A percentile compares a stretch with the other conserved stretches of the same genome.
These are phyloP conservation scores for Phylloporus sp. DNA, from an alignment of 768 basidiomycete genomes.

Conservation along the genomic window DNA sequence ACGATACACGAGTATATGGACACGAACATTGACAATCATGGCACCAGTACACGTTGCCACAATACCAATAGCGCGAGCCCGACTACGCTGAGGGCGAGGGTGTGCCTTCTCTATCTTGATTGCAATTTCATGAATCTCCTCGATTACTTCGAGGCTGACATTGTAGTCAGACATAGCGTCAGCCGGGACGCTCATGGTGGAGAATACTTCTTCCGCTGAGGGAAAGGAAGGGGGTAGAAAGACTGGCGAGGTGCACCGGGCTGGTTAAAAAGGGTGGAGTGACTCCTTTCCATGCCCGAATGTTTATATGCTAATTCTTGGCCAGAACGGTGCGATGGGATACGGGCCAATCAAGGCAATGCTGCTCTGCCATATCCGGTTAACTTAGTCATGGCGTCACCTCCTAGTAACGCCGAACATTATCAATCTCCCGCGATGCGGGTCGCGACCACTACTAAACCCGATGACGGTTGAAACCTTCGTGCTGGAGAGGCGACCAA, in stretches of 20 bases:
- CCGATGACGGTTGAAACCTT: background rate
- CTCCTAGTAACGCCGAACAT: background rate
- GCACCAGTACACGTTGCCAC: slow-evolving; percentile 39
- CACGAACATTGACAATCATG: slow-evolving; percentile 35
- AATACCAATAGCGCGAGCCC: slow-evolving; percentile 25
- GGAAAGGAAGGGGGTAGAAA: background rate
- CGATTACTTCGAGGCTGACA: slow-evolving; percentile 1
- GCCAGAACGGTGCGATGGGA: background rate
- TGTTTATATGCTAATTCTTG: slow-evolving; percentile 18
- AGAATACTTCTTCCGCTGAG: background rate
- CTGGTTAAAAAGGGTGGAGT: background rate
- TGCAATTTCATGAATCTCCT: slow-evolving; percentile 5
- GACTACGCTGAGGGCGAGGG: slow-evolving; percentile 18
- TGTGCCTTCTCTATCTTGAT: slow-evolving; percentile 3
- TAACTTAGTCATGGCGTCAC: background rate
- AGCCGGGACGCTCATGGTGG: slow-evolving; percentile 9
- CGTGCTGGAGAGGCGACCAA: background rate
- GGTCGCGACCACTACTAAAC: slow-evolving; percentile 1
- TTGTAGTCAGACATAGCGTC: slow-evolving; percentile 15
- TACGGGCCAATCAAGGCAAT: background rate
- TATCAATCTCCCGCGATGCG: background rate
- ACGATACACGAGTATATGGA: background rate
- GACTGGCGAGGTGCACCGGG: background rate
- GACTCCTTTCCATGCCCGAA: background rate
- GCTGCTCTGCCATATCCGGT: background rate